Conservation (phyloP, 2,329 filamentous ascomycete species). For the Fonsecaea nubica region DNA sequence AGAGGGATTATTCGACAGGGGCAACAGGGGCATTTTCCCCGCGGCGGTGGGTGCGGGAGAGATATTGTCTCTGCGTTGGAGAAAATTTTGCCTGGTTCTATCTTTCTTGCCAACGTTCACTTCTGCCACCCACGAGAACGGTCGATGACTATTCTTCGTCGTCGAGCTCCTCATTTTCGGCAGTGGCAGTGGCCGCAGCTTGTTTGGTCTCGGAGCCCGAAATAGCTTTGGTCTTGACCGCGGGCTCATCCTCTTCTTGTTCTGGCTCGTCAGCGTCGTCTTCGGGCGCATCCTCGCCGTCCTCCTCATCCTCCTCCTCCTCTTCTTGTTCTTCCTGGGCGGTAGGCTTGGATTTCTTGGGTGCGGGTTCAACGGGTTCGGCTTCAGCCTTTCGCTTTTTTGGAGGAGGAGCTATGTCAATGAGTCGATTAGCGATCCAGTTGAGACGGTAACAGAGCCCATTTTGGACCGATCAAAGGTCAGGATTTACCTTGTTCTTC, state of each 20-base stretch:
- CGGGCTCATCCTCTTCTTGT: constrained; percentile 36
- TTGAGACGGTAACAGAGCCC: background rate
- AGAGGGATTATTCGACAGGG: background rate
- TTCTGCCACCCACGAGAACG: constrained; percentile 13
- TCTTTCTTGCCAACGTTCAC: constrained; percentile 15
- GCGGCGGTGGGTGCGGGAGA: background rate
- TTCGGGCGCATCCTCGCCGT: constrained; percentile 32
- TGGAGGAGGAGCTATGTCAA: constrained; percentile 26
- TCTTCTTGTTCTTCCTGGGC: constrained; percentile 29
- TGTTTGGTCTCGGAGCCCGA: constrained; percentile 32
- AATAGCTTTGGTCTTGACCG: constrained; percentile 38
- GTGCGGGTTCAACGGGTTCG: constrained; percentile 30
- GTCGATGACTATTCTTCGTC: constrained; percentile 34
- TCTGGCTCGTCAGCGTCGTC: constrained; percentile 35
- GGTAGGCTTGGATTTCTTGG: constrained; percentile 37
- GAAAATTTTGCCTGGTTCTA: constrained; percentile 24
- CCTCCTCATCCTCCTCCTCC: constrained; percentile 34
- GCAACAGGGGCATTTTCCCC: constrained; percentile 1
- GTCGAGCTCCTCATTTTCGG: constrained; percentile 34
- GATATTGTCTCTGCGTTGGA: background rate
- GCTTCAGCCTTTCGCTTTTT: constrained; percentile 41
- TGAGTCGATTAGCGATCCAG: constrained; percentile 16
- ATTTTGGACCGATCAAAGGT: background rate
- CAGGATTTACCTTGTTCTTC: constrained; percentile 32
- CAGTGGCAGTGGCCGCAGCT: constrained; percentile 24